Evolutionary conservation across 2,329 filamentous ascomycete species (phyloP), one percentile per base, ranked within the genome.

Genomic region (Lojkania enalia): DNA sequence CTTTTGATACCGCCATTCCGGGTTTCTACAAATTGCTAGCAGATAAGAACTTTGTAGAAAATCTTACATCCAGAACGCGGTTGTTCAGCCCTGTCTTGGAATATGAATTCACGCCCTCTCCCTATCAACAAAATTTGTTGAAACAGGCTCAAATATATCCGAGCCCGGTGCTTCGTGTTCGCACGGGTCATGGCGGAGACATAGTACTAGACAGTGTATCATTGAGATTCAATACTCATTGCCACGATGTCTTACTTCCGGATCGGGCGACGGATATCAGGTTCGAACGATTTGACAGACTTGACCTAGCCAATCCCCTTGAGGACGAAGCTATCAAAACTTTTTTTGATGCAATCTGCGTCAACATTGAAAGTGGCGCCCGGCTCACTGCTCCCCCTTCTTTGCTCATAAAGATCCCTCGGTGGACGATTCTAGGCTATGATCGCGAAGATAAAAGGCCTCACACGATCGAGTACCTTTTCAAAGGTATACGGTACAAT

Each of bases 171-270:
- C 7, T 27, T n/a, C 7, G 7, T 27, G 23, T 27, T n/a, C 7
- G n/a, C 7, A n/a, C 23, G 7, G n/a, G 23, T 7, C 23, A 7
- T n/a, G 23, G 23, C 7, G 9, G 15, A 33, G 30, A 33, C 30
- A 7, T 12, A 6, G 40, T 33, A 5, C 42, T 68, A 5, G 49
- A 51, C 14, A 60, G 54, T 18, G 39, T 64, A 4, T 49, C 40
- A 12, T 42, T 69, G 5, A 48, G 40, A 2, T 55, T 66, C 25
- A 47, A 58, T 13, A 46, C 63, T 20, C 51, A 50, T 3, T 27
- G 50, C 3, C 56, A 63, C 31, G 56, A 67, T 33, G 62, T 67
- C 1, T 48, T 69, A 1, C 56, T 70, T 11, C 67, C 67, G 0
- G 52, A 61, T 18, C 46, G 57, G 35, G 53, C 58, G 3, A 39